Percentiles rank a stretch among this genome's conserved stretches.
Evolutionary conservation across 345 rosid species (phyloP).

Genomic region (Syzygium aqueum): DNA sequence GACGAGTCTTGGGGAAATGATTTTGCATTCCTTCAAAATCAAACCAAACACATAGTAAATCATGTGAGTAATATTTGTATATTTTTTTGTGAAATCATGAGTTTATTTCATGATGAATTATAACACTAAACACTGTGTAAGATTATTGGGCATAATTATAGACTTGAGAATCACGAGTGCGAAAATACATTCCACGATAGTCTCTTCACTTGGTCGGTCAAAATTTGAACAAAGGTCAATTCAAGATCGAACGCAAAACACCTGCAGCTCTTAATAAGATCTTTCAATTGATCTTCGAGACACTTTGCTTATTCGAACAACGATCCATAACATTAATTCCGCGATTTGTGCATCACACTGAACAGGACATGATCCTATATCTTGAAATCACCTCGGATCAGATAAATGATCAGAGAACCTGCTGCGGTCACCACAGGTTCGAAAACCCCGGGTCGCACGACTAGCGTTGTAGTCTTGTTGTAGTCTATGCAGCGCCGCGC

Average conservation of each 20-base stretch:
- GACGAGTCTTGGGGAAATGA: no score
- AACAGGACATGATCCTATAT: neutral
- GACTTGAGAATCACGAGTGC: neutral
- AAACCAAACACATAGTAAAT: no score
- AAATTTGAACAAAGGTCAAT: neutral
- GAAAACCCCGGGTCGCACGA: rapidly evolving
- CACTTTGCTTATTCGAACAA: neutral
- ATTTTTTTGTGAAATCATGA: no score
- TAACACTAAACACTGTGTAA: no score
- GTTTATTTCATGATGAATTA: no score
- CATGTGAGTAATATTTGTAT: no score
- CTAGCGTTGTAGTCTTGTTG: neutral
- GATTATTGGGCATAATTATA: no score
- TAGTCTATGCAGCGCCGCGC: neutral
- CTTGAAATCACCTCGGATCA: neutral
- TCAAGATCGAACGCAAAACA: neutral
- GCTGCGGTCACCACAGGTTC: neutral
- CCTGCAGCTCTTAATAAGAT: neutral
- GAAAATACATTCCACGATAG: neutral
- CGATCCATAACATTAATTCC: rapidly evolving
- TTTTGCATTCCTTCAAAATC: no score
- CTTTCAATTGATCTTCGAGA: neutral
- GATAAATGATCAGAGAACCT: neutral
- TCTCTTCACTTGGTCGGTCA: neutral
- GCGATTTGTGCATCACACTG: neutral